These are phyloP conservation scores for Chytriomyces sp. DNA, from an alignment of 192 early-diverging fungal genomes.

Conservation along the genomic window DNA sequence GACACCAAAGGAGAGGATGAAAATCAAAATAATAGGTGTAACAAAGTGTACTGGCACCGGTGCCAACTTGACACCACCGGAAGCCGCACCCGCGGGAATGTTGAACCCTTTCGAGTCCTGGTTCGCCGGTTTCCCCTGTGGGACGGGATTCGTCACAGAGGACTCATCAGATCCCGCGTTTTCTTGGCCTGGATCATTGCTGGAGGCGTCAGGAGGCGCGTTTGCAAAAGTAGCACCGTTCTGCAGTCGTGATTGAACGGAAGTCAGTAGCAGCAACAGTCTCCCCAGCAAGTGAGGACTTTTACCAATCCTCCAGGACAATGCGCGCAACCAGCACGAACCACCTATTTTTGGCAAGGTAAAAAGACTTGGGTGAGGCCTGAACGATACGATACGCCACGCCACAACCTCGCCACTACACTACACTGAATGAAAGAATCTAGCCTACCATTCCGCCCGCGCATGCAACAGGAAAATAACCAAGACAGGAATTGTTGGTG, in stretches of 20 bases:
- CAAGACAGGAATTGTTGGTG: background rate
- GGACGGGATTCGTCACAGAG: background rate
- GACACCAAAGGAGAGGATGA: too few relatives aligned
- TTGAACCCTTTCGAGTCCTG: background rate
- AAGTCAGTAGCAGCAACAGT: too few relatives aligned
- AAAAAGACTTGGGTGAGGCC: too few relatives aligned
- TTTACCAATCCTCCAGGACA: background rate
- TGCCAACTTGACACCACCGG: background rate
- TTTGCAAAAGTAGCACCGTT: background rate
- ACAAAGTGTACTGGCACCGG: too few relatives aligned
- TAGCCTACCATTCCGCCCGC: background rate
- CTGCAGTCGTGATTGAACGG: too few relatives aligned
- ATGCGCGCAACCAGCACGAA: constrained; percentile 11
- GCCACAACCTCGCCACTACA: too few relatives aligned
- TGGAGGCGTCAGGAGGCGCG: background rate
- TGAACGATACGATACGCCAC: too few relatives aligned
- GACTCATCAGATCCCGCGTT: background rate
- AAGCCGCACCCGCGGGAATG: background rate
- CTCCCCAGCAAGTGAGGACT: too few relatives aligned
- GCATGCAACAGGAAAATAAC: constrained; percentile 11
- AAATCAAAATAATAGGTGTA: too few relatives aligned
- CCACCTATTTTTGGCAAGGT: too few relatives aligned
- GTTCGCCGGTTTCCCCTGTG: too few relatives aligned
- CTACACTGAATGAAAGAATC: too few relatives aligned
- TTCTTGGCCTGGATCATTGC: background rate